Evolutionary conservation across 352 stramenopile genomes (phyloP), one percentile per base, ranked within the genome.

Genomic region (Phytophthora foliorum): DNA sequence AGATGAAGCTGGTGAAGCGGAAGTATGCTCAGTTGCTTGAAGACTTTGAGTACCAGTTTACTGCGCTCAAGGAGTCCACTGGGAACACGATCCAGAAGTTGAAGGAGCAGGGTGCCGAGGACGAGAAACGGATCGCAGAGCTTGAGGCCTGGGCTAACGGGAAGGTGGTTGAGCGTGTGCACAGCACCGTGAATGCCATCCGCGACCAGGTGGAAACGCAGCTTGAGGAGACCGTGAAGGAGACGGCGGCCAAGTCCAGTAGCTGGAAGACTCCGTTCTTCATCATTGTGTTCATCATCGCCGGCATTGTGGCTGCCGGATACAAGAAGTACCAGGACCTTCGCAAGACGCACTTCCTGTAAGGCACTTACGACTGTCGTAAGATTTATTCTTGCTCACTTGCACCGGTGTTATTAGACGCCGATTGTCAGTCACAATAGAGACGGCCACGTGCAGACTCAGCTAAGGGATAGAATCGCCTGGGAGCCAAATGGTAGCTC

Each of bases 301-400:
- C 74, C 22, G 86, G 71, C 8, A 29, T 92, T 57, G 72, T 81
- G 6, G 83, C 78, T n/a, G 76, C 60, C 16, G 83, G 72, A 22
- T 95, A 94, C 80, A 93, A 93, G 69, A 95, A 95, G 79, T 95
- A 95, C 80, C 86, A 95, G 67, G 84, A 94, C 57, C 69, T 95
- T 63, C 83, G 84, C 69, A 95, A 95, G 78, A 94, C 85, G 38
- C 88, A 95, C 79, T 86, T 95, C 69, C 75, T 95, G 57, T 95
- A 93, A 45, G 63, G 52, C 38, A 27, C 38, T 54, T 42, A 54
- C 19, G 21, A 45, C 21, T 8, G 11, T 19, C 38, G 60, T 22
- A 48, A 56, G 58, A 48, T 63, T 54, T 62, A 55, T 51, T 10
- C 25, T 32, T 66, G 34, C 27, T 58, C 25, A 17, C 24, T 63